phyloP scores from a whole-genome alignment of 805 yeast species.

The Ogataea polymorpha region DNA sequence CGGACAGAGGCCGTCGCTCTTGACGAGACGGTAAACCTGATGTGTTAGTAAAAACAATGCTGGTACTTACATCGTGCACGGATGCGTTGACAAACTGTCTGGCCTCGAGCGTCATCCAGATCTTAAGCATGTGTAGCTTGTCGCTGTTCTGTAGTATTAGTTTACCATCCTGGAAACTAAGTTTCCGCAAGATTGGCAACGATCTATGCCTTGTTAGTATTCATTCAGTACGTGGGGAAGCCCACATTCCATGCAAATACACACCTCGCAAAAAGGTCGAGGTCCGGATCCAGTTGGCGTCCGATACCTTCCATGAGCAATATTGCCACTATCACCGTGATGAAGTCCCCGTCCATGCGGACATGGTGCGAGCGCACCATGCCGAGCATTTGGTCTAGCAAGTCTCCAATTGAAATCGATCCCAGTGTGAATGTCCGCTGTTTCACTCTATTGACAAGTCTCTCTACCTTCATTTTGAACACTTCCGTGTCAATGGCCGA shows the following conservation, averaged over 20 bases:
- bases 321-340: conserved; percentile 93
- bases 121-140: conserved; percentile 77
- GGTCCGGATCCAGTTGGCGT: conserved; percentile 85
- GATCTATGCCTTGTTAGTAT: conserved; percentile 47
- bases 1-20: conserved; percentile 65
- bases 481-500: conserved; percentile 81
- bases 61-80: conserved; percentile 65
- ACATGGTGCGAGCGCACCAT: conserved; percentile 96
- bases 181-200: conserved; percentile 77
- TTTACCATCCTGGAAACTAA: conserved; percentile 69
- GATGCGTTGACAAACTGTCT: conserved; percentile 84
- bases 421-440: conserved; percentile 90
- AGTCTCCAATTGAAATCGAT: conserved; percentile 85
- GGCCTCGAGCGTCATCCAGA: conserved; percentile 88
- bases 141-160: conserved; percentile 54
- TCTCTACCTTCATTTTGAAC: conserved; percentile 84
- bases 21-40: conserved; percentile 50
- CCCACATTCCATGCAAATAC: conserved; percentile 51
- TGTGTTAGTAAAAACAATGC: conserved; percentile 9
- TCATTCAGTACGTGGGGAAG: conserved; percentile 31
- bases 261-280: conserved; percentile 94
- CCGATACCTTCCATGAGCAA: conserved; percentile 92
- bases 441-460: conserved; percentile 75
- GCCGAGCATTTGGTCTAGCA: conserved; percentile 77
- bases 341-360: conserved; percentile 95